Base-by-base conservation (phyloP, 257 asterid genomes). In the Knoxia roxburghii region DNA sequence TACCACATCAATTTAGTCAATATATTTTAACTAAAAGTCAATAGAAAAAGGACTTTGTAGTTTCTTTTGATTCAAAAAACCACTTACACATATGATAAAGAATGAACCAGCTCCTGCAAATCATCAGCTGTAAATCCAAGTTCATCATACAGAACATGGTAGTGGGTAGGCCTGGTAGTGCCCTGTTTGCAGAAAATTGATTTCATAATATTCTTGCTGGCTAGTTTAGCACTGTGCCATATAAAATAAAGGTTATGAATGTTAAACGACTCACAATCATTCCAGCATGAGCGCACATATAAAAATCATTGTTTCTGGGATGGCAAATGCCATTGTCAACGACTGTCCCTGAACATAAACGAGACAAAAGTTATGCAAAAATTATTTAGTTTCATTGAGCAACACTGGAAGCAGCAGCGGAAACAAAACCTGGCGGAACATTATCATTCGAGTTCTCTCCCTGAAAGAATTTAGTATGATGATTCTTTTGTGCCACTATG, bases 201-300 rank as follows among this genome's bases (percentile, higher is more conserved):
- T 46, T 46, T 20, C n/a, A 46, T 0, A 46, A 9, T 10, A 46
- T 46, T 17, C 53, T 48, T 20, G 7, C 41, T 18, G 7, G 15
- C 14, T 18, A 49, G 32, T 21, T 53, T 27, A 24, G 46, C 2
- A 23, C 14, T 7, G 11, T 2, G 33, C 7, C 6, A 30, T 6
- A 32, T 11, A 21, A n/a, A n/a, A 9, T 20, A 18, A 21, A 56
- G 12, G 15, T 17, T 24, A 17, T 18, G n/a, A 9, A 37, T 2
- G 48, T 2, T 43, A 1, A 2, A 35, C 58, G 62, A 75, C 89
- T 77, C 71, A 89, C 96, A 64, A 86, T 89, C 85, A 80, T 82
- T 51, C 96, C 95, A 14, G 91, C 91, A 65, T 89, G 96, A 11
- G 96, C 91, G 49, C 96, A 86, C 88, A 89, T 65, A 65, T 89